phyloP scores from a whole-genome alignment of 148 eudicot species.

The Vaccinium darrowii region DNA sequence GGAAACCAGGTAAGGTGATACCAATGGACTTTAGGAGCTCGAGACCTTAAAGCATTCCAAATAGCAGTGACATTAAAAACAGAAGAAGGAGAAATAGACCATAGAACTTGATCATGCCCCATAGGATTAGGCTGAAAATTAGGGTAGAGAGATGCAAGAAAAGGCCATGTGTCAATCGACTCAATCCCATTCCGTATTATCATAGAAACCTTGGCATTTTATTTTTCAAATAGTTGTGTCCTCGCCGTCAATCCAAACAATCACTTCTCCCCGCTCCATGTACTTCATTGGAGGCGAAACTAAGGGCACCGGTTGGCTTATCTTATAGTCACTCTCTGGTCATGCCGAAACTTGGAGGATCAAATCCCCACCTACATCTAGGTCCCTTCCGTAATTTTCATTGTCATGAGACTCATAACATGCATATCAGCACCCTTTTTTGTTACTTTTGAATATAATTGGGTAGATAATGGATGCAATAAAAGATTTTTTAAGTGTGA shows the following conservation, averaged over 20 bases:
- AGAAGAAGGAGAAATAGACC: too few species aligned
- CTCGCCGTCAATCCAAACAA: background rate
- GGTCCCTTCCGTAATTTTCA: background rate
- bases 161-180: background rate
- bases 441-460: background rate
- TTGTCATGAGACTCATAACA: too few species aligned
- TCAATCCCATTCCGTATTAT: too few species aligned
- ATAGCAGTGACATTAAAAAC: background rate
- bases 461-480: background rate
- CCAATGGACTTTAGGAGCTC: background rate
- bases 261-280: background rate
- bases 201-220: too few species aligned
- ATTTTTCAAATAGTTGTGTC: background rate
- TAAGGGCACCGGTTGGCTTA: background rate
- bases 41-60: background rate
- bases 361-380: background rate
- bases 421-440: background rate
- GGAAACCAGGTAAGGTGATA: background rate
- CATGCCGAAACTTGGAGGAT: background rate
- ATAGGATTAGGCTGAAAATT: background rate
- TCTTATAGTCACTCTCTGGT: background rate
- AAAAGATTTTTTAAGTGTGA: background rate
- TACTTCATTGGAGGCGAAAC: background rate
- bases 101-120: background rate
- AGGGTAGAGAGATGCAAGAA: background rate